Percentiles rank a stretch among this genome's conserved stretches.
Evolutionary conservation across 495 filamentous ascomycete species (phyloP).

Genomic region (Baudoinia panamericana): DNA sequence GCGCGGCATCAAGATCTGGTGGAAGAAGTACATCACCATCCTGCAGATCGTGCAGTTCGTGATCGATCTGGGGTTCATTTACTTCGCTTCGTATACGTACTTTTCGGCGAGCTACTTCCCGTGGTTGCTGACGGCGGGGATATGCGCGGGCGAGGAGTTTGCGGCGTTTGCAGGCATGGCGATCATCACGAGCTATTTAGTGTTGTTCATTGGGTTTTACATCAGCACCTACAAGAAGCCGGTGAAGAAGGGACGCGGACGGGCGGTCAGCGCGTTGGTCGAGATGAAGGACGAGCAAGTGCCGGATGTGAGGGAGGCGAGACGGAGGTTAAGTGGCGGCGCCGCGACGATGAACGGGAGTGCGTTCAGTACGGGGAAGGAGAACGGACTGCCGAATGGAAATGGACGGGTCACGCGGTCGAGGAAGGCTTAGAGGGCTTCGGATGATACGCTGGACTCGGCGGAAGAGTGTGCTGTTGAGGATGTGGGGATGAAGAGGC

Average conservation of each 20-base stretch:
- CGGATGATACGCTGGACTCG: too few species aligned
- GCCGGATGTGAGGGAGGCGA: conserved; percentile 29
- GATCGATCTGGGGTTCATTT: conserved; percentile 51
- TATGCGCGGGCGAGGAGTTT: conserved; percentile 93
- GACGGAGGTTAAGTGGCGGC: conserved; percentile 20
- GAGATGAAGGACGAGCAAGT: conserved; percentile 37
- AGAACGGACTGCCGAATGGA: conserved; percentile 10
- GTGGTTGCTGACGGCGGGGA: conserved; percentile 65
- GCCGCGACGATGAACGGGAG: conserved; percentile 1
- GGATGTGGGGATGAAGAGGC: too few species aligned
- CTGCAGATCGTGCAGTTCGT: conserved; percentile 76
- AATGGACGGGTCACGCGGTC: conserved; percentile 13
- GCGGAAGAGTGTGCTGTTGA: not conserved
- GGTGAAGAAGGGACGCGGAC: conserved; percentile 26
- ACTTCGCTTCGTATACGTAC: conserved; percentile 35
- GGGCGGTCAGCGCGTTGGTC: conserved; percentile 30
- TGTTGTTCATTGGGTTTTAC: conserved; percentile 99
- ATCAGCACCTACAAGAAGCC: conserved; percentile 87
- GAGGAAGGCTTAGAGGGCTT: conserved; percentile 18
- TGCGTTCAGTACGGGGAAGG: conserved; percentile 6
- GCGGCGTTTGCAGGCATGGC: conserved; percentile 87
- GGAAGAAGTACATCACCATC: conserved; percentile 82
- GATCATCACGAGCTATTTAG: conserved; percentile 82
- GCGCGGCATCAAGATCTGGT: conserved; percentile 71
- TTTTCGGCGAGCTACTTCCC: conserved; percentile 78